A percentile compares a stretch with the other conserved stretches of the same genome.
These are phyloP conservation scores for Pythium brassicae DNA, from an alignment of 352 stramenopile species.

Conservation along the genomic window DNA sequence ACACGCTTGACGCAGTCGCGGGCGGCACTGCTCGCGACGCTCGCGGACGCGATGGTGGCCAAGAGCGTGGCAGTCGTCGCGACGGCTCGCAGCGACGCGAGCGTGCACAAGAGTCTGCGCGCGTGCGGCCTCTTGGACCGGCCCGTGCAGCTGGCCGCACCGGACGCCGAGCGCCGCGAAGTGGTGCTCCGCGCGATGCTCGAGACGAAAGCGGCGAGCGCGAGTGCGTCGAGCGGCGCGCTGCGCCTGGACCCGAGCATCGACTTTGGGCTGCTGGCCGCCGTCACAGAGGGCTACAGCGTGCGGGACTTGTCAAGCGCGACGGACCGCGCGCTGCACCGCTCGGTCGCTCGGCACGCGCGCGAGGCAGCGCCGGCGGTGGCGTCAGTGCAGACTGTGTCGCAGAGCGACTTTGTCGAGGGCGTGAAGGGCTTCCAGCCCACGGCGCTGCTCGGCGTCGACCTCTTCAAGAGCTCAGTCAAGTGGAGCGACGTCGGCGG, in stretches of 20 bases:
- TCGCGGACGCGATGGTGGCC: conserved; percentile 50
- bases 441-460: conserved; percentile 70
- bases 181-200: conserved; percentile 59
- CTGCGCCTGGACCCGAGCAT: conserved; percentile 46
- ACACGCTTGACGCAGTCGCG: conserved; percentile 13
- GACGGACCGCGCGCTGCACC: conserved; percentile 63
- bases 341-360: conserved; percentile 45
- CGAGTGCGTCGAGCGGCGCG: conserved; percentile 3
- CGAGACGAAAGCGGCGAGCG: conserved; percentile 30
- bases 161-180: conserved; percentile 62
- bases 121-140: conserved; percentile 68
- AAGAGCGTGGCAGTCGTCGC: conserved; percentile 72
- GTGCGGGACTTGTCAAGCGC: conserved; percentile 72
- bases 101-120: conserved; percentile 60
- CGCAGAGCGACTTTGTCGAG: conserved; percentile 69
- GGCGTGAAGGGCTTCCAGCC: conserved; percentile 78
- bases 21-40: conserved; percentile 35
- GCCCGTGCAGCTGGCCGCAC: conserved; percentile 47
- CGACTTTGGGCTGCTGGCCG: conserved; percentile 56
- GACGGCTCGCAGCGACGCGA: conserved; percentile 50
- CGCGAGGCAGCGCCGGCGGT: neutral
- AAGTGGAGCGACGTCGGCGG: conserved; percentile 88
- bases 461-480: conserved; percentile 83
- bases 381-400: conserved; percentile 16
- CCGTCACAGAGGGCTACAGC: conserved; percentile 76